A percentile compares a stretch with the other conserved stretches of the same genome.
phyloP scores from a whole-genome alignment of 768 basidiomycete genomes.

The Rhodotorula babjevae region DNA sequence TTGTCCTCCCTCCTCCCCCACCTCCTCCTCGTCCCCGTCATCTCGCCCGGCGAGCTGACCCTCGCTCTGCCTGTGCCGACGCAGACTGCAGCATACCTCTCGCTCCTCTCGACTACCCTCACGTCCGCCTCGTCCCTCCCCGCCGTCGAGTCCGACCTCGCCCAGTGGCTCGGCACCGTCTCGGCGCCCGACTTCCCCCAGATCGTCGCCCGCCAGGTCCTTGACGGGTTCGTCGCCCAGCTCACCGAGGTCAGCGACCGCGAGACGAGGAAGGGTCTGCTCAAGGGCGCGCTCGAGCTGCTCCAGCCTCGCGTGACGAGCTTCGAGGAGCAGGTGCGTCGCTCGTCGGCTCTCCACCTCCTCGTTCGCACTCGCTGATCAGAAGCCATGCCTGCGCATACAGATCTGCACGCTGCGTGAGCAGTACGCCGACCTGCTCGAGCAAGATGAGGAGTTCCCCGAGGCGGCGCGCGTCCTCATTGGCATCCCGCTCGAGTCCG shows the following conservation, averaged over 20 bases:
- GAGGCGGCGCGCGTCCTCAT: conserved; percentile 87
- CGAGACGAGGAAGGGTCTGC: conserved; percentile 64
- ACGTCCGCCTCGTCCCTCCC: conserved; percentile 3
- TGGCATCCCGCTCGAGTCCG: conserved; percentile 85
- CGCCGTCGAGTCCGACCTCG: conserved; percentile 14
- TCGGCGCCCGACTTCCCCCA: conserved; percentile 27
- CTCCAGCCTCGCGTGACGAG: conserved; percentile 76
- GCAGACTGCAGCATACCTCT: conserved; percentile 28
- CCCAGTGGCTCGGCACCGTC: conserved; percentile 23
- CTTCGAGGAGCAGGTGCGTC: conserved; percentile 86
- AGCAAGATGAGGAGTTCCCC: conserved; percentile 86
- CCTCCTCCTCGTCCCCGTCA: not conserved
- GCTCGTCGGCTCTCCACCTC: too few species aligned
- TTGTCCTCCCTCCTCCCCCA: conserved; percentile 57
- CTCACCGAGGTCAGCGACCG: conserved; percentile 51
- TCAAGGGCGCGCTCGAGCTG: conserved; percentile 62
- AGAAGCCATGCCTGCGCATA: too few species aligned
- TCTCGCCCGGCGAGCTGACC: not conserved
- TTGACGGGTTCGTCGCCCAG: conserved; percentile 69
- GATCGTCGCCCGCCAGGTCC: conserved; percentile 75
- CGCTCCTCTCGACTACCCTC: conserved; percentile 29
- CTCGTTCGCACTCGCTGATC: too few species aligned
- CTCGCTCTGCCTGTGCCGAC: not conserved
- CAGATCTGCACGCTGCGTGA: conserved; percentile 79
- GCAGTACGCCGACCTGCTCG: conserved; percentile 84